A percentile compares a stretch with the other conserved stretches of the same genome.
Conservation (phyloP, 139 green algal genomes). For the Marvania coccoides region DNA sequence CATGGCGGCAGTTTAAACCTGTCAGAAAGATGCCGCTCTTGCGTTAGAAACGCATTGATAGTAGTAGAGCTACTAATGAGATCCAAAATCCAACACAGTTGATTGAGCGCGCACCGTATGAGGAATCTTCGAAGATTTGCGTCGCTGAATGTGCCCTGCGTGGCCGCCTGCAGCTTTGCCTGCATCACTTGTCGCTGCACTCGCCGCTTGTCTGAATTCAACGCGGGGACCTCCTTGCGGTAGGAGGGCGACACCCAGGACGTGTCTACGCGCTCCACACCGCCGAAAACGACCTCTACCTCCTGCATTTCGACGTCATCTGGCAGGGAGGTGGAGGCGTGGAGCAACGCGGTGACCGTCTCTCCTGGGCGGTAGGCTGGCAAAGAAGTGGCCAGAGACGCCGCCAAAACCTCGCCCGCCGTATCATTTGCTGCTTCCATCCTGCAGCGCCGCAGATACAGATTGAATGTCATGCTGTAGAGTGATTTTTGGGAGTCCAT, state of each 20-base stretch:
- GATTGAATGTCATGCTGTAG: too few species aligned
- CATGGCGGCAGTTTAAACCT: conserved; percentile 36
- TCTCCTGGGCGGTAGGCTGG: conserved; percentile 13
- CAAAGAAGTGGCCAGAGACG: background rate
- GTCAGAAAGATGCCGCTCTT: background rate
- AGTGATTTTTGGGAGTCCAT: too few species aligned
- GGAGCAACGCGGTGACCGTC: conserved; percentile 22
- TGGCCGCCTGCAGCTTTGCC: conserved; percentile 21
- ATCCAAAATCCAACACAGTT: too few species aligned
- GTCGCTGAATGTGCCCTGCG: conserved; percentile 14
- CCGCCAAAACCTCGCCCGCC: too few species aligned
- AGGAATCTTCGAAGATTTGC: conserved; percentile 10
- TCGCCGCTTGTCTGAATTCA: conserved; percentile 28
- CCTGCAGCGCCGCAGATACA: too few species aligned
- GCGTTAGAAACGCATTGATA: background rate
- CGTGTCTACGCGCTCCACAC: conserved; percentile 38
- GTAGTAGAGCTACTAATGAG: too few species aligned
- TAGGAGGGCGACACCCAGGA: conserved; percentile 32
- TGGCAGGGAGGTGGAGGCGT: conserved; percentile 12
- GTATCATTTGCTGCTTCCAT: too few species aligned
- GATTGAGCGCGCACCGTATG: conserved; percentile 3
- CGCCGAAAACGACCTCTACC: conserved; percentile 24
- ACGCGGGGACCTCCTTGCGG: background rate
- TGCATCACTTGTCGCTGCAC: conserved; percentile 25
- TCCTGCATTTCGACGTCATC: conserved; percentile 17